Evolutionary conservation across 306 rosid genomes (phyloP), one percentile per base, ranked within the genome.

Genomic region (Crataegus laevigata): DNA sequence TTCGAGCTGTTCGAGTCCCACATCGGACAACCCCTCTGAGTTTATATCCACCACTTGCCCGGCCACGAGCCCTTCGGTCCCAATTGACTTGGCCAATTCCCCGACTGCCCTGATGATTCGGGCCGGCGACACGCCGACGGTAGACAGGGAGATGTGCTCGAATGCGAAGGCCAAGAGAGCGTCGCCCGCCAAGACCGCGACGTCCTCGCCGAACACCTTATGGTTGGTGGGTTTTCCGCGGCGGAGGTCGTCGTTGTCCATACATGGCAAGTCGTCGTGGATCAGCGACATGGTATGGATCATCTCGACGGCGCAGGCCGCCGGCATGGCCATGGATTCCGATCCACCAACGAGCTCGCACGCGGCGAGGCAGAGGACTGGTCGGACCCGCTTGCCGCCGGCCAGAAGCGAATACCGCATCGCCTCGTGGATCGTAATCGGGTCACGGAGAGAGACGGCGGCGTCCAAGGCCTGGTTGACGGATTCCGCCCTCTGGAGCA

Each of bases 191-290:
- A 92, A 81, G 30, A 92, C 83, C 1, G 97, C 96, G 1, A 91
- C 84, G 59, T 89, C 89, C 70, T 89, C 97, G 26, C 97, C 97
- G 68, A 82, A 91, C 0, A 81, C 86, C 78, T 86, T 92, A 82
- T 92, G 97, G 77, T 73, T 89, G 1, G 97, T 86, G 25, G 89
- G 96, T 26, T 87, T 89, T 5, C 96, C 97, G 8, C 93, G 90
- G 54, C 97, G 88, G 82, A 92, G 88, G 77, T 88, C 91, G 40
- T 92, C 96, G 85, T 89, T 88, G 60, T 92, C 97, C 93, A 92
- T 92, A 50, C 96, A 89, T 3, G 93, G 96, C 9, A 92, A 50
- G 52, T 92, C 97, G 55, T 92, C 96, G 81, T 92, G 97, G 66
- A 92, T 89, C 30, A 92, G 79, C 17, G 96, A 91, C 97, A 91